These are phyloP conservation scores for Pelargonium citronellum DNA, from an alignment of 441 rosid genomes.

Conservation along the genomic window DNA sequence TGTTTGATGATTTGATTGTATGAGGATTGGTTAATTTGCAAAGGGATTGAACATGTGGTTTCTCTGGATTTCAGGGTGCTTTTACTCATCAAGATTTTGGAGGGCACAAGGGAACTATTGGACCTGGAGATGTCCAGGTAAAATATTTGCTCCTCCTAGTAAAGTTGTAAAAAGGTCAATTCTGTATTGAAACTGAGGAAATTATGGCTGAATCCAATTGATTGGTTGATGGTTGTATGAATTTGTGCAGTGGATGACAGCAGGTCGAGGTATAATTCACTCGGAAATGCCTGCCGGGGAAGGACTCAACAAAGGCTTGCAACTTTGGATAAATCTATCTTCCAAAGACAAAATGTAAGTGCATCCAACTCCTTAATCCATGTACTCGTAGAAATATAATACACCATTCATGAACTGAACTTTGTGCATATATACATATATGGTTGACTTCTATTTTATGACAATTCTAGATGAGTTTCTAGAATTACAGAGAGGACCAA, in stretches of 20 bases:
- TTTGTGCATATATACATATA: too few relatives aligned
- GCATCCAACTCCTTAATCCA: neutral
- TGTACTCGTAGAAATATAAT: neutral
- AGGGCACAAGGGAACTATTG: slow-evolving; percentile 64
- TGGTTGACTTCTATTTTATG: neutral
- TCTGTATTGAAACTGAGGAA: neutral
- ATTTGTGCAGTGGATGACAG: slow-evolving; percentile 78
- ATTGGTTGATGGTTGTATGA: neutral
- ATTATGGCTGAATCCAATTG: neutral
- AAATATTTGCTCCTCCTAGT: neutral
- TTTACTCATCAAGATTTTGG: slow-evolving; percentile 69
- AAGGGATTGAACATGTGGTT: neutral
- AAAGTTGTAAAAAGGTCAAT: neutral
- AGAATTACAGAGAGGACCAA: neutral
- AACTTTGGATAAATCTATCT: slow-evolving; percentile 88
- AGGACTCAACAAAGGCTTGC: slow-evolving; percentile 64
- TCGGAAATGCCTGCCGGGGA: slow-evolving; percentile 82
- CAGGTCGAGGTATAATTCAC: slow-evolving; percentile 90
- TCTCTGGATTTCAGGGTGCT: slow-evolving; percentile 48
- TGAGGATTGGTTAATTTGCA: neutral
- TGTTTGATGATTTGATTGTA: neutral
- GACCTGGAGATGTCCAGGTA: slow-evolving; percentile 86
- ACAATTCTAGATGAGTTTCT: neutral
- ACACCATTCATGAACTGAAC: neutral
- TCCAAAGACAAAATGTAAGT: slow-evolving; percentile 71